Base-by-base conservation (phyloP, 768 basidiomycete species). In the Mycena chlorophos region DNA sequence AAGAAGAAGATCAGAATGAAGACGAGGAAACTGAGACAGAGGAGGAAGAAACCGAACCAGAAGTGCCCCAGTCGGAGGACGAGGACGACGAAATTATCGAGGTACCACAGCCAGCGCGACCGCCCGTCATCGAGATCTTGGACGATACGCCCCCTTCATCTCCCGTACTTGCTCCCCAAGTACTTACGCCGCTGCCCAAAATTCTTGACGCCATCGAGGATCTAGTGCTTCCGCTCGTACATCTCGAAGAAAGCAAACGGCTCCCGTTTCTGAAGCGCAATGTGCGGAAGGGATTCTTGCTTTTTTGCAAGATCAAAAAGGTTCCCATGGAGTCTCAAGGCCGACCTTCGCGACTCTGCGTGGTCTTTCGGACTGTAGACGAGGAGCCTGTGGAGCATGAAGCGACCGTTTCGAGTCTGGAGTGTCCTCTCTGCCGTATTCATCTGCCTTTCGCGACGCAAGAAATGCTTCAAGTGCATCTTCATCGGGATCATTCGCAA, bases 241-340 rank as follows among this genome's bases (percentile, higher is more conserved):
- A 72, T 19, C 71, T 81, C 67, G 74, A 75, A 30, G 65, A 63
- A 22, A 69, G 70, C 12, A 60, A 57, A 16, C 71, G 70, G 49
- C 73, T 87, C 4, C 87, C 87, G 0, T 88, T 88, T 63, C 71
- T 86, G 20, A 70, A 66, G 25, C 79, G 82, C 12, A 82, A 81
- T 59, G 62, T 88, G 17, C 72, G 75, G 14, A 61, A 47, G 2
- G 81, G 81, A 1, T 88, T 88, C 63, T 56, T 52, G n/a, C 34
- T 56, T 19, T 72, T 72, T 20, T 87, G 84, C 63, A 58, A 51
- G 26, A 56, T 50, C 31, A 61, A 69, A 14, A 69, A 71, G 10
- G 63, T 86, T 25, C 70, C 73, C 3, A 70, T 69, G 12, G 48
- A 51, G n/a, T n/a, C n/a, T 49, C 63, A 39, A 2, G 10, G 22